A percentile compares a stretch with the other conserved stretches of the same genome.
phyloP scores from a whole-genome alignment of 768 basidiomycete species.

The Podaxis sp. region DNA sequence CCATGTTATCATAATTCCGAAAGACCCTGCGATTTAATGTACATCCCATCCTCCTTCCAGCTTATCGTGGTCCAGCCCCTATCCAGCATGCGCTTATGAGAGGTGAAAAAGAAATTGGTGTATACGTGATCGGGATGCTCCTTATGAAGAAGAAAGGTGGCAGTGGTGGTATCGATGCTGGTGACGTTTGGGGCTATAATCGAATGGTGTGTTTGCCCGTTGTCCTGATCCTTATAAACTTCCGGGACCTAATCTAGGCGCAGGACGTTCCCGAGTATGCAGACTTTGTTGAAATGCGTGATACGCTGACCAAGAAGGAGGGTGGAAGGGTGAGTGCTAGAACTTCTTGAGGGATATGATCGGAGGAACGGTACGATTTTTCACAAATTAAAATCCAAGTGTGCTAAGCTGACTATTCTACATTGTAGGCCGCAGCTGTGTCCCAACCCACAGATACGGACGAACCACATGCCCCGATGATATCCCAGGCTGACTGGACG shows the following conservation, averaged over 20 bases:
- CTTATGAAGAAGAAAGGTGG: constrained; percentile 16
- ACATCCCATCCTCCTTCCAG: constrained; percentile 85
- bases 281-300: constrained; percentile 56
- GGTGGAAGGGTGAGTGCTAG: constrained; percentile 64
- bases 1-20: constrained; percentile 62
- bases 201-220: constrained; percentile 47
- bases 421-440: constrained; percentile 41
- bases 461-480: constrained; percentile 56
- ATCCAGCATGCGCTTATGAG: constrained; percentile 82
- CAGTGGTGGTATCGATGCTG: constrained; percentile 73
- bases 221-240: neutral
- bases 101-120: constrained; percentile 68
- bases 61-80: constrained; percentile 88
- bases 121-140: constrained; percentile 78
- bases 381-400: neutral
- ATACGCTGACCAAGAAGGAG: constrained; percentile 62
- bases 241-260: neutral
- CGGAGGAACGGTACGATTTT: constrained; percentile 33
- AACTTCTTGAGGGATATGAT: constrained; percentile 65
- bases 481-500: constrained; percentile 49
- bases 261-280: constrained; percentile 34
- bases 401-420: neutral
- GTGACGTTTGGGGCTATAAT: constrained; percentile 60
- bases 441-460: constrained; percentile 43
- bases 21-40: constrained; percentile 71